phyloP scores from a whole-genome alignment of 306 rosid species.

The Malus fusca region DNA sequence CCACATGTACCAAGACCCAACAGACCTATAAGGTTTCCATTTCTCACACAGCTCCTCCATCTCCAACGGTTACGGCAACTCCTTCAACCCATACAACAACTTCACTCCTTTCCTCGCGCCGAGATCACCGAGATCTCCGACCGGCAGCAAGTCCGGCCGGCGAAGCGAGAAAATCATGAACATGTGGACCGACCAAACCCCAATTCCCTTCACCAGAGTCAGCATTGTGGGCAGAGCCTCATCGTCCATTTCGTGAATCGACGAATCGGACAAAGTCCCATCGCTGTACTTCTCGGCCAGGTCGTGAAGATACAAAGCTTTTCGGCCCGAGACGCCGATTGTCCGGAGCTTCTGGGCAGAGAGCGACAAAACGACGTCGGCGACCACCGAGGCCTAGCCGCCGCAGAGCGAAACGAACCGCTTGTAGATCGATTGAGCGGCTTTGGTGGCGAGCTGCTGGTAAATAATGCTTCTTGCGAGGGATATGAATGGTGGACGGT shows the following conservation, averaged over 20 bases:
- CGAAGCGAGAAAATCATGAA: slow-evolving; percentile 72
- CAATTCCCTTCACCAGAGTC: slow-evolving; percentile 64
- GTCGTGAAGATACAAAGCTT: slow-evolving; percentile 63
- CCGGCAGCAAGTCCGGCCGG: slow-evolving; percentile 72
- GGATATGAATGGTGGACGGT: slow-evolving; percentile 43
- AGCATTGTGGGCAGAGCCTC: slow-evolving; percentile 35
- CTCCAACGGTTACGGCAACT: slow-evolving; percentile 48
- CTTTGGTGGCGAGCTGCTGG: slow-evolving; percentile 70
- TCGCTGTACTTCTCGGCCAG: slow-evolving; percentile 41
- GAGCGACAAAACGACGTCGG: slow-evolving; percentile 37
- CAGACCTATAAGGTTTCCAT: slow-evolving; percentile 77
- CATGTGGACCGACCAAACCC: slow-evolving; percentile 89
- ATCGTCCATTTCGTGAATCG: slow-evolving; percentile 63
- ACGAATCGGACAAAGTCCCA: slow-evolving; percentile 47
- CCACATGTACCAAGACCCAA: slow-evolving; percentile 85
- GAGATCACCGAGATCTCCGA: slow-evolving; percentile 65
- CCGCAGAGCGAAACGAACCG: slow-evolving; percentile 66
- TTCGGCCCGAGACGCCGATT: slow-evolving; percentile 64
- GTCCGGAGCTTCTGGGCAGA: slow-evolving; percentile 37
- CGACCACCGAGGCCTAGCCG: slow-evolving; percentile 33
- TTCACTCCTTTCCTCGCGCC: slow-evolving; percentile 72
- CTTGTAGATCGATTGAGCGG: slow-evolving; percentile 49
- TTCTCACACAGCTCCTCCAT: slow-evolving; percentile 59
- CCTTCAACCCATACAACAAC: slow-evolving; percentile 53
- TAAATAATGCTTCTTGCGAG: slow-evolving; percentile 51